Percentiles rank a stretch among this genome's conserved stretches.
Conservation (phyloP, 768 basidiomycete species). For the Boletus rubroflammeus region DNA sequence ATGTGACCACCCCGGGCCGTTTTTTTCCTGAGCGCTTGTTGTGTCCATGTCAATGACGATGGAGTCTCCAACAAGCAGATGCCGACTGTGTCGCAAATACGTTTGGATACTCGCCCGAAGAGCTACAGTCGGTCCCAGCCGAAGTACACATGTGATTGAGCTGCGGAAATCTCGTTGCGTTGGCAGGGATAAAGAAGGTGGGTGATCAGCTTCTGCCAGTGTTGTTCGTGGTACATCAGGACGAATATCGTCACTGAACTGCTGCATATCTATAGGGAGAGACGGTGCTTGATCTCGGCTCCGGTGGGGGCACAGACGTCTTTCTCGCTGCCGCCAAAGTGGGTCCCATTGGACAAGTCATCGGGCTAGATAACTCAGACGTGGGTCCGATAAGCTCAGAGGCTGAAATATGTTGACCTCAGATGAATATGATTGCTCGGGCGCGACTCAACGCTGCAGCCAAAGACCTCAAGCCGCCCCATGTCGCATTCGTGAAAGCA, state of each 20-base stretch:
- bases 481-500: conserved; percentile 47
- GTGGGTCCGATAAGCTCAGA: conserved; percentile 27
- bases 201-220: neutral
- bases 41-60: neutral
- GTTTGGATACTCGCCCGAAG: conserved; percentile 46
- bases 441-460: conserved; percentile 44
- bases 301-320: conserved; percentile 54
- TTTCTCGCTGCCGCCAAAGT: conserved; percentile 50
- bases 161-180: conserved; percentile 51
- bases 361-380: conserved; percentile 51
- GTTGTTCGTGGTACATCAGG: too few relatives aligned
- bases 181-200: conserved; percentile 46
- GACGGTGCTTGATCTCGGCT: conserved; percentile 53
- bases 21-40: neutral
- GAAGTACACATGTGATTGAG: conserved; percentile 49
- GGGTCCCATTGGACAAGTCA: conserved; percentile 45
- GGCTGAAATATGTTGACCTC: neutral
- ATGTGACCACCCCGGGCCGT: conserved; percentile 1
- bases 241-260: neutral
- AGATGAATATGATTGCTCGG: conserved; percentile 43
- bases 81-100: conserved; percentile 22
- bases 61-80: neutral
- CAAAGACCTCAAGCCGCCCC: conserved; percentile 42
- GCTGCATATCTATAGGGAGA: conserved; percentile 43
- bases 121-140: conserved; percentile 41